Evolutionary conservation across 306 rosid genomes (phyloP), one percentile per base, ranked within the genome.

Genomic region (Adenanthera pavonina): DNA sequence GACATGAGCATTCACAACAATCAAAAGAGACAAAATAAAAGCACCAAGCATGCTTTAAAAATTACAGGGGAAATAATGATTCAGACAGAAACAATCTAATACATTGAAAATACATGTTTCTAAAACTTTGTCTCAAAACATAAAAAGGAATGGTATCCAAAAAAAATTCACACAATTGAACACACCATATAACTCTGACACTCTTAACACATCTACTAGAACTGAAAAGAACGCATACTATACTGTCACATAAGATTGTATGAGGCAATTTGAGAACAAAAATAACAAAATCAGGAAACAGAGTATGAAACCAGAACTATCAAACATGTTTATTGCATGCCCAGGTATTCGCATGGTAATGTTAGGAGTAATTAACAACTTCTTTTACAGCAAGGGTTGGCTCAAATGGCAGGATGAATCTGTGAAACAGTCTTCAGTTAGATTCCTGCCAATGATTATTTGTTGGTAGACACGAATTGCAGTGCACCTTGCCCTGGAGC

Each of bases 1-100:
- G 12, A 13, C n/a, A 62, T 62, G 73, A 53, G 14, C 33, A 48
- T 65, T 48, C 41, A 35, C 81, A 51, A 67, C 60, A 66, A 66
- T 12, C 17, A 78, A 11, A 41, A 74, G 54, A 65, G 67, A 61
- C 17, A 8, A 61, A 46, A 44, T 20, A 76, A 47, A 61, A 41
- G 1, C 34, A 61, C 4, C 36, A 61, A 74, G 52, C 35, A 59
- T 38, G 34, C 47, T 38, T 38, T 62, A 35, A 34, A 35, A 16
- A 33, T 25, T 19, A 47, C 19, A 34, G 0, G 14, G 9, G 6
- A n/a, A 38, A 16, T 47, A n/a, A 38, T 6, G 11, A 54, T 2
- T 38, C 38, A 12, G 20, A 56, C 41, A n/a, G 30, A 41, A 46
- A 54, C n/a, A 36, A 73, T 57, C 25, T 57, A 3, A 20, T 48